These are phyloP conservation scores for Agarophyton chilense DNA, from an alignment of 23 red algal species.

Conservation along the genomic window DNA sequence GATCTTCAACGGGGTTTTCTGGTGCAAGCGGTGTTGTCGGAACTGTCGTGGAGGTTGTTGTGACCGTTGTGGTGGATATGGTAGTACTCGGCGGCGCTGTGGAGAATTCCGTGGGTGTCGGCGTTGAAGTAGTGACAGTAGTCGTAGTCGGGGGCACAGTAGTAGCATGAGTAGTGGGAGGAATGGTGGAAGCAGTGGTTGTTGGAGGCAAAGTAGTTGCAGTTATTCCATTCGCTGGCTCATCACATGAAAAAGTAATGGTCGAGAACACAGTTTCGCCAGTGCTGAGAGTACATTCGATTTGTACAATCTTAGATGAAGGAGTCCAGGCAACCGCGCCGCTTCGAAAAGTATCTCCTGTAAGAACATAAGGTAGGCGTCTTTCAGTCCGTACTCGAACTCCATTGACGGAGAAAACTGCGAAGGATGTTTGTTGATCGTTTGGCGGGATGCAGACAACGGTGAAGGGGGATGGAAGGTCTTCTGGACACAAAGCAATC, in stretches of 20 bases:
- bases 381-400: not conserved
- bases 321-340: slow-evolving; percentile 13
- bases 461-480: slow-evolving; percentile 4
- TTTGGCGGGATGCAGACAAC: not conserved
- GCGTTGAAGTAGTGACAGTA: not conserved
- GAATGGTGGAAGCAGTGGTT: not conserved
- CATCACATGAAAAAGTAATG: slow-evolving; percentile 15
- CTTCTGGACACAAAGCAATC: not conserved
- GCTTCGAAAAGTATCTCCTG: slow-evolving; percentile 11
- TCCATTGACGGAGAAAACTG: slow-evolving; percentile 15
- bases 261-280: not conserved
- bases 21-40: not conserved
- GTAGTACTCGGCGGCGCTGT: too few species aligned
- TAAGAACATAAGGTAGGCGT: slow-evolving; percentile 11
- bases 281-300: not conserved
- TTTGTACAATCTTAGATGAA: not conserved
- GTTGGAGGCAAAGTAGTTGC: not conserved
- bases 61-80: not conserved
- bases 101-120: not conserved
- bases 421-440: not conserved
- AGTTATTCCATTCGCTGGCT: not conserved
- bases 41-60: not conserved
- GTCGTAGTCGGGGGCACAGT: not conserved
- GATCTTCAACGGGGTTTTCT: not conserved
- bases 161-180: not conserved